Evolutionary conservation across 2,329 filamentous ascomycete species (phyloP).

Genomic region (Cladosporium sp.): DNA sequence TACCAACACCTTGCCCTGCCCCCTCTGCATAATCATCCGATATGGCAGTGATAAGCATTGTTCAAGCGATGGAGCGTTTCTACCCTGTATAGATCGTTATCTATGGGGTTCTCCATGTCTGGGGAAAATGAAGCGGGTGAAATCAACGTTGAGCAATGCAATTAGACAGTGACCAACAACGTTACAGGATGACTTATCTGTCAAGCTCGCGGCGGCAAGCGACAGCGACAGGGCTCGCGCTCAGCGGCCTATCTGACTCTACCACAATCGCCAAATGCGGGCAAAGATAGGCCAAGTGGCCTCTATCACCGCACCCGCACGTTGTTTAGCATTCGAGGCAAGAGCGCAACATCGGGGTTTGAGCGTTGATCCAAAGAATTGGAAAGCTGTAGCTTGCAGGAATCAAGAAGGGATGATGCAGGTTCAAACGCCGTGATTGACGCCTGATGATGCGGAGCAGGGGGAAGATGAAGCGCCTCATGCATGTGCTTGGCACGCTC

Average conservation of each 20-base stretch:
- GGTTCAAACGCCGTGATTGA: not conserved
- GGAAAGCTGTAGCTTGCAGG: not conserved
- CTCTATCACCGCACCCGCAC: not conserved
- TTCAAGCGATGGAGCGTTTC: not conserved
- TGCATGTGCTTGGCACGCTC: too few relatives aligned
- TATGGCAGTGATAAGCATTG: not conserved
- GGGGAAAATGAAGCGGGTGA: not conserved
- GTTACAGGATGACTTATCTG: not conserved
- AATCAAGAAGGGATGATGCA: not conserved
- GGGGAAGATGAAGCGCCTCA: not conserved
- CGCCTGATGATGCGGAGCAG: not conserved
- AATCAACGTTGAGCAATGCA: not conserved
- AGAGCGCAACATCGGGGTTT: not conserved
- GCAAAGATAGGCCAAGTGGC: not conserved
- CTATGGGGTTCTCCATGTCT: slow-evolving; percentile 1
- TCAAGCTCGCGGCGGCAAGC: not conserved
- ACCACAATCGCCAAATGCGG: not conserved
- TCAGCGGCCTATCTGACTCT: not conserved
- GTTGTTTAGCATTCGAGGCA: not conserved
- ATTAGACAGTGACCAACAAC: not conserved
- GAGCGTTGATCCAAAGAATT: not conserved
- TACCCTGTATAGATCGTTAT: not conserved
- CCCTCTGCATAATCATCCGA: not conserved
- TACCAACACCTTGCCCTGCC: not conserved
- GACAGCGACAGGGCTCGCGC: not conserved